These are phyloP conservation scores for Penicillium samsonianum DNA, from an alignment of 495 filamentous ascomycete species.

Conservation along the genomic window DNA sequence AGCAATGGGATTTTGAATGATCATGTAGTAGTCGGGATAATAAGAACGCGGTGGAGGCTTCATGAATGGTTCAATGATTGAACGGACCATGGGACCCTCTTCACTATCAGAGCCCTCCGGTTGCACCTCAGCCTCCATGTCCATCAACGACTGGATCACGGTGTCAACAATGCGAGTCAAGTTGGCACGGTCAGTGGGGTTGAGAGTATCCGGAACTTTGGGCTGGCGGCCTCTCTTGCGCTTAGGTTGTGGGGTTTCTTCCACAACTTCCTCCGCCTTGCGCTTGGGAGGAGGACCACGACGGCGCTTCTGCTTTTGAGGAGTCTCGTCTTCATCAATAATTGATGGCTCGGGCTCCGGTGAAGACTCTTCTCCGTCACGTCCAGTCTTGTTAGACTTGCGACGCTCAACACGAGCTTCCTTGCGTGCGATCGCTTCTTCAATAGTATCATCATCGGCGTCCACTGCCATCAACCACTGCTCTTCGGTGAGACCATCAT, in stretches of 20 bases:
- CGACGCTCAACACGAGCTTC: conserved; percentile 79
- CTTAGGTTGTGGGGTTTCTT: conserved; percentile 76
- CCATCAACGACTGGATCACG: conserved; percentile 76
- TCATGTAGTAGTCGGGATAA: conserved; percentile 90
- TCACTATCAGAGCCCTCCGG: conserved; percentile 64
- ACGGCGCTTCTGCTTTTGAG: conserved; percentile 67
- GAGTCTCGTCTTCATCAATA: conserved; percentile 76
- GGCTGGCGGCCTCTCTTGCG: conserved; percentile 75
- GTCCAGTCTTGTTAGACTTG: conserved; percentile 60
- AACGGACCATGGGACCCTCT: conserved; percentile 60
- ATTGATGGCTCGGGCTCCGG: conserved; percentile 73
- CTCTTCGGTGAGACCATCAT: conserved; percentile 96
- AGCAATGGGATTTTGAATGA: conserved; percentile 88
- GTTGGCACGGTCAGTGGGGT: conserved; percentile 48
- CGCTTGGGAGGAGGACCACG: conserved; percentile 81
- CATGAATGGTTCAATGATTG: conserved; percentile 93
- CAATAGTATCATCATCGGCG: conserved; percentile 90
- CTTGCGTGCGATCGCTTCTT: conserved; percentile 89
- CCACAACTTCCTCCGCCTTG: conserved; percentile 76
- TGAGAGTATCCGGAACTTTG: conserved; percentile 60
- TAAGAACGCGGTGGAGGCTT: conserved; percentile 82
- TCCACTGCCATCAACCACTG: conserved; percentile 94
- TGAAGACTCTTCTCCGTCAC: conserved; percentile 62
- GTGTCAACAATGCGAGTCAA: conserved; percentile 74
- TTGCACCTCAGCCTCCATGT: conserved; percentile 64